Evolutionary conservation across 2,329 filamentous ascomycete species (phyloP), one percentile per base, ranked within the genome.

Genomic region (Cercospora sesami): DNA sequence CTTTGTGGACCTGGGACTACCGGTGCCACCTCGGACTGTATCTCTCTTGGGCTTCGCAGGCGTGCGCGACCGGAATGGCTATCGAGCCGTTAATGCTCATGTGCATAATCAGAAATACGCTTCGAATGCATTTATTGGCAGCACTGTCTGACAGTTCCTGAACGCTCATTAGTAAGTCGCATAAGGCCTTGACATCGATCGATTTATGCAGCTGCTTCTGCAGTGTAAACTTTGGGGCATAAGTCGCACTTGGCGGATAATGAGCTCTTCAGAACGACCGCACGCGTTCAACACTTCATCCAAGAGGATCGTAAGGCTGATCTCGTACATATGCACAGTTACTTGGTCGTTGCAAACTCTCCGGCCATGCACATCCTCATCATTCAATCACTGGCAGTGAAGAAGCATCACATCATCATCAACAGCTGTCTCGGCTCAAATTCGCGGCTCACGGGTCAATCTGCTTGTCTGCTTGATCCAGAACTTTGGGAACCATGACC

Each of bases 381-480:
- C 36, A 39, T 39, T 45, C n/a, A 51, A 23, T 23, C n/a, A 10
- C 45, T 51, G 18, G 21, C 21, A 51, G 10, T 5, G 45, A 51
- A 51, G 4, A 21, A 14, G 26, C 21, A 51, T 23, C 10, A 23
- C 21, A 23, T 39, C 36, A 23, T 39, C 36, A n/a, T 39, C 12
- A 51, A 51, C 18, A 23, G 16, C 10, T 51, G 45, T 51, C 45
- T 51, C 45, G 45, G 45, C 21, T 23, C 21, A 51, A 51, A 23
- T 51, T 23, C 21, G 45, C 45, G 16, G 12, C 23, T 16, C 53
- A 33, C 53, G 26, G 26, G 31, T 30, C 53, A 58, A 58, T 30
- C 14, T 58, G 30, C 53, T 58, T 33, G 53, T 18, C 14, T 58
- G 30, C 53, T 58, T 33, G 53, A n/a, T 58, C 53, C 53, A 58